phyloP scores from a whole-genome alignment of 2,329 filamentous ascomycete genomes.

The Dendryphion nanum region DNA sequence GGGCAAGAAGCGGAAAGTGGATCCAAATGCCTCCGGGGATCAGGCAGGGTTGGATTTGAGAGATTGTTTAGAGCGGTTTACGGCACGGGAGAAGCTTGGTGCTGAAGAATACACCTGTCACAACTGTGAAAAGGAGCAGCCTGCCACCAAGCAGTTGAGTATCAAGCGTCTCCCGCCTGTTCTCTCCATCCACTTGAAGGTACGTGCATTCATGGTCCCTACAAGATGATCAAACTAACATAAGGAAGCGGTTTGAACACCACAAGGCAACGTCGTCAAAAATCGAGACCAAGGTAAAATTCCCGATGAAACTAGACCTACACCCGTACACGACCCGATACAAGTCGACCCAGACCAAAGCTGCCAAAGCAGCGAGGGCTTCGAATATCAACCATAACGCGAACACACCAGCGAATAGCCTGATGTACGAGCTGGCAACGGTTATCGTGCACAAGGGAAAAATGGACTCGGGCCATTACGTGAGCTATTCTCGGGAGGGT shows the following conservation, averaged over 20 bases:
- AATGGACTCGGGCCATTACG: slow-evolving; percentile 89
- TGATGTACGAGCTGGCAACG: slow-evolving; percentile 81
- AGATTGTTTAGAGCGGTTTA: slow-evolving; percentile 81
- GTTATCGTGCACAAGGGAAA: slow-evolving; percentile 93
- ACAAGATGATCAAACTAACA: slow-evolving; percentile 10
- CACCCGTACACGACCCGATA: slow-evolving; percentile 77
- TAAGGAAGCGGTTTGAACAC: slow-evolving; percentile 68
- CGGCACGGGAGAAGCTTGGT: slow-evolving; percentile 71
- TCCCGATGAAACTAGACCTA: slow-evolving; percentile 86
- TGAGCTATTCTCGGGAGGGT: slow-evolving; percentile 81
- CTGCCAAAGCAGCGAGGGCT: slow-evolving; percentile 38
- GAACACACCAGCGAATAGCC: slow-evolving; percentile 47
- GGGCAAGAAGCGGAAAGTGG: slow-evolving; percentile 62
- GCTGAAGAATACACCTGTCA: slow-evolving; percentile 82
- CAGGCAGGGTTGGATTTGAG: slow-evolving; percentile 41
- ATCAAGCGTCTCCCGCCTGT: slow-evolving; percentile 86
- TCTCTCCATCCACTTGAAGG: slow-evolving; percentile 89
- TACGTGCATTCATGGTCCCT: slow-evolving; percentile 36
- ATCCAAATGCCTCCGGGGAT: slow-evolving; percentile 10
- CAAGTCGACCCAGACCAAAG: slow-evolving; percentile 26
- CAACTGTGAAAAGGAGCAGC: slow-evolving; percentile 71
- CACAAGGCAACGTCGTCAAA: slow-evolving; percentile 75
- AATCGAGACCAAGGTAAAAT: slow-evolving; percentile 81
- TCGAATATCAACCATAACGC: slow-evolving; percentile 30
- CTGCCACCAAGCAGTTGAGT: slow-evolving; percentile 79